These are phyloP conservation scores for Eucalyptus paniculata DNA, from an alignment of 345 rosid species.

Conservation along the genomic window DNA sequence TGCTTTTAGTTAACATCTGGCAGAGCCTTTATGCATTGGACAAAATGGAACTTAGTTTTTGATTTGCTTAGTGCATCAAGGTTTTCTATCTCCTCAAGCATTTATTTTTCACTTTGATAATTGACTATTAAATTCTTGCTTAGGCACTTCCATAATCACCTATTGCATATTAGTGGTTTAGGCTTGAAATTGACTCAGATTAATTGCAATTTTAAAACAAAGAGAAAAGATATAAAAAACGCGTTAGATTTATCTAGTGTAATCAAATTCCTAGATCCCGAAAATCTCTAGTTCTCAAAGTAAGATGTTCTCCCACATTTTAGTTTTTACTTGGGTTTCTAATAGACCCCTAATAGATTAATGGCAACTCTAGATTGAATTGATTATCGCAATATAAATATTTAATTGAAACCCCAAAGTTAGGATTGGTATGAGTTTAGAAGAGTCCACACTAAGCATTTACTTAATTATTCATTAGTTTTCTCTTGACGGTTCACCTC, in stretches of 20 bases:
- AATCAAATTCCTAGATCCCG: neutral
- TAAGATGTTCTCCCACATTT: neutral
- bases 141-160: neutral
- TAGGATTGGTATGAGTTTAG: neutral
- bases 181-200: neutral
- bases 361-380: neutral
- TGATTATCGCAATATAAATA: neutral
- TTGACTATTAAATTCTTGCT: neutral
- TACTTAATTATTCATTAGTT: no score
- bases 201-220: neutral
- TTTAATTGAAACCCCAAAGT: no score
- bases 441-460: neutral
- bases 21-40: neutral
- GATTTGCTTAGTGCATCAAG: neutral
- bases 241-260: no score
- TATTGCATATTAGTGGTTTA: no score
- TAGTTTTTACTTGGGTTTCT: neutral
- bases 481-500: neutral
- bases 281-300: neutral
- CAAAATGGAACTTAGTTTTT: neutral
- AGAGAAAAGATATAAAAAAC: no score
- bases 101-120: neutral
- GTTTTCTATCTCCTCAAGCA: neutral
- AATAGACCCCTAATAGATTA: neutral
- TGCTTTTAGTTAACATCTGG: neutral